Base-by-base conservation (phyloP, 139 green algal genomes). In the Chlamydomonas incerta region DNA sequence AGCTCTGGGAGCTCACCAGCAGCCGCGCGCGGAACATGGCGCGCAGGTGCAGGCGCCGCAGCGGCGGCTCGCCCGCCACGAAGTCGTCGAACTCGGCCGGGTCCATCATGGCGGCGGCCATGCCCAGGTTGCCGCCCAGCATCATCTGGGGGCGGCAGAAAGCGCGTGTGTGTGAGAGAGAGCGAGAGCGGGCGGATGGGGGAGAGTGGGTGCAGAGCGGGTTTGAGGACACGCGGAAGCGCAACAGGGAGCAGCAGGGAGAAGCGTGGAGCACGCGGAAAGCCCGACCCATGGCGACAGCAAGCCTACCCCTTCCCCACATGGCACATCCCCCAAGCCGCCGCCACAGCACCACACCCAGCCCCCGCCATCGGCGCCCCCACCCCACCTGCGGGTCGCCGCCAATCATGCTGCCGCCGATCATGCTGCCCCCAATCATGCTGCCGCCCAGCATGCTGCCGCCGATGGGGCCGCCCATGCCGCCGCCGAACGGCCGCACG, bases 1-100 rank as follows among this genome's bases (percentile, higher is more conserved):
- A 96, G 55, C 66, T 29, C 9, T 55, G 37, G 68, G 67, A 74
- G 41, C 88, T 69, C 1, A 91, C 89, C 50, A 93, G 33, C 70
- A 90, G 73, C 13, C 93, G 87, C 13, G 90, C 37, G 20, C 87
- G 74, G 90, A 92, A 94, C 68, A 90, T 88, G 17, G 86, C 6
- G 23, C 72, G 75, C 71, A 91, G 60, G 31, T 47, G 26, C 34
- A 35, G 63, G 55, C 73, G 80, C 13, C 63, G 46, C 23, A 79
- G 31, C 10, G 50, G 52, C 21, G 83, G 68, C 63, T 83, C 74
- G 21, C 57, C 70, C 4, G 81, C 67, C 37, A 91, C 87, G 6
- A 72, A 84, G 46, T 86, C 83, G 63, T 91, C 88, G 80, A 91
- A 91, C 80, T 91, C 88, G 63, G 31, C 31, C 0, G 80, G 80